Evolutionary conservation across 2,329 filamentous ascomycete genomes (phyloP), one percentile per base, ranked within the genome.

Genomic region (Fusarium setosum): DNA sequence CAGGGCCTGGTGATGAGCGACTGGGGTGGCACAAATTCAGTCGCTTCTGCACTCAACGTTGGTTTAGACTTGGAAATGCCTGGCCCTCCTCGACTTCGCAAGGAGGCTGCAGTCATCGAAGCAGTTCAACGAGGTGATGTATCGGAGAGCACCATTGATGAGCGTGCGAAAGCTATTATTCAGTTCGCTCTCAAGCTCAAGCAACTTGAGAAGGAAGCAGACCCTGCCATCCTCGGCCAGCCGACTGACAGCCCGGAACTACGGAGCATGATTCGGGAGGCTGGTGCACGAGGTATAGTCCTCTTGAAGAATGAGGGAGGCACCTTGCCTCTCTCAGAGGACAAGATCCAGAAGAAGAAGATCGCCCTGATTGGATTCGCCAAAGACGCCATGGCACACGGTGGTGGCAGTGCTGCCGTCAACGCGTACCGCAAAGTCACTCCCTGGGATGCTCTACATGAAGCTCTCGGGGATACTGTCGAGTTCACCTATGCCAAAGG

Each of bases 221-320:
- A 63, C 4, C 52, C 50, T 4, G 20, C 50, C 2, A 20, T 23
- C 0, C 49, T 59, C 2, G 63, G 55, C 12, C 34, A 58, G 11
- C 44, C 42, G 2, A 64, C 59, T 0, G 62, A 69, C 41, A 72
- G 61, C 7, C 71, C 72, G 3, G 74, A 79, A 40, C 44, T 66
- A 4, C 41, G 67, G 5, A 60, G 26, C 1, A 62, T 74, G 47
- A 73, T 74, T 17, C 67, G 72, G 2, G 65, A 72, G 4, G 63
- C 68, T 3, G 70, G 68, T 5, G 68, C 69, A 1, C 84, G 88
- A 56, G 86, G 86, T 0, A 85, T 90, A 11, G 87, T 90, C 1
- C 81, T 91, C 11, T 76, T 91, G 35, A 90, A 90, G 76, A 91
- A 91, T 59, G 80, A 88, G 18, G 80, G 82, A 26, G 75, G 77